Evolutionary conservation across 139 green algal species (phyloP).

Genomic region (Picochlorum sp.): DNA sequence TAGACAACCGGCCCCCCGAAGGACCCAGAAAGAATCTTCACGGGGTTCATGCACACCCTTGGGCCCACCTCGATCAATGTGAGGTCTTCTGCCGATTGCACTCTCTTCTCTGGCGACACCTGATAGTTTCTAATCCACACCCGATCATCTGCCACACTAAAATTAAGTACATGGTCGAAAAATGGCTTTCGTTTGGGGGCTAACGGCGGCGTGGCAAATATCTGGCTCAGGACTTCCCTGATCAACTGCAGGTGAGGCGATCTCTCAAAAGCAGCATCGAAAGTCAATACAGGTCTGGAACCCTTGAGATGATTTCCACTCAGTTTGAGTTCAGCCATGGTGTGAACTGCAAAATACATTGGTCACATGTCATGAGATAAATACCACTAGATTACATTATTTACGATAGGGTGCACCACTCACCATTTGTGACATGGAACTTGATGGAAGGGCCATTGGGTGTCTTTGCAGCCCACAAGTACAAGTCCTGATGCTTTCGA

Average conservation of each 20-base stretch:
- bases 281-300: slow-evolving; percentile 69
- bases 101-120: slow-evolving; percentile 64
- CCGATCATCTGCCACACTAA: slow-evolving; percentile 73
- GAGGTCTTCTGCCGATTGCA: slow-evolving; percentile 32
- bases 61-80: slow-evolving; percentile 83
- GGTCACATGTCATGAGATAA: no score
- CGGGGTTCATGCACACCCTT: slow-evolving; percentile 80
- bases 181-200: slow-evolving; percentile 95
- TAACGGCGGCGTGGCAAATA: slow-evolving; percentile 76
- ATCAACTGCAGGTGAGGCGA: slow-evolving; percentile 82
- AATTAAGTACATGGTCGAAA: slow-evolving; percentile 91
- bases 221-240: slow-evolving; percentile 86
- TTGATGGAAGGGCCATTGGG: slow-evolving; percentile 87
- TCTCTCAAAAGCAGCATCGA: slow-evolving; percentile 76
- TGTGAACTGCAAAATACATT: slow-evolving; percentile 72
- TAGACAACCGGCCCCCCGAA: slow-evolving; percentile 86
- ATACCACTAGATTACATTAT: no score
- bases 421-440: slow-evolving; percentile 80
- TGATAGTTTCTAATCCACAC: slow-evolving; percentile 99
- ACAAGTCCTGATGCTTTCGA: slow-evolving; percentile 93
- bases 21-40: slow-evolving; percentile 84
- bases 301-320: slow-evolving; percentile 96
- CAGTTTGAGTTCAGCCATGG: slow-evolving; percentile 95
- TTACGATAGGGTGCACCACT: not conserved
- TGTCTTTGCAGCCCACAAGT: slow-evolving; percentile 90